These are phyloP conservation scores for Penstemon barbatus DNA, from an alignment of 257 asterid species.

Conservation along the genomic window DNA sequence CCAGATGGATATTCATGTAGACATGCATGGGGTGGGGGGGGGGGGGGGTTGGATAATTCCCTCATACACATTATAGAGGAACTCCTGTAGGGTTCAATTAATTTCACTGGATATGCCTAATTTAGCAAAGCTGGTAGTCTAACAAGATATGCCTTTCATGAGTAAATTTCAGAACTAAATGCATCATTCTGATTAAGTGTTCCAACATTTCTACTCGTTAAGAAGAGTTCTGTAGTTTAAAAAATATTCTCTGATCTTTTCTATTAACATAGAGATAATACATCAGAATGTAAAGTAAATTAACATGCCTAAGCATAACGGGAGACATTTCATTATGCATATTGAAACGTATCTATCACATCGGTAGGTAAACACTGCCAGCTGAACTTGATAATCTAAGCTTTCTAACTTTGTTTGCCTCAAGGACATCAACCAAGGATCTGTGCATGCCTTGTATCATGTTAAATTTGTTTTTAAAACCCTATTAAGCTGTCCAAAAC, in stretches of 20 bases:
- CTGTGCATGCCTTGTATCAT: constrained; percentile 5
- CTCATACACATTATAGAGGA: no score
- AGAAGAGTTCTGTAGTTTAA: neutral
- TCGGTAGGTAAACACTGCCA: neutral
- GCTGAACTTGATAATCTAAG: neutral
- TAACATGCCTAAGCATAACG: neutral
- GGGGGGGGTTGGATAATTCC: no score
- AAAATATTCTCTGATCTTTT: neutral
- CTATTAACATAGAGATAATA: neutral
- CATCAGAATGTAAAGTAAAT: neutral
- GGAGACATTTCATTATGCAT: neutral
- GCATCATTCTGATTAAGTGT: neutral
- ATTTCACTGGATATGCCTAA: no score
- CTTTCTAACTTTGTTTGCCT: neutral
- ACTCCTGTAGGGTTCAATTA: no score
- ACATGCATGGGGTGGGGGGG: no score
- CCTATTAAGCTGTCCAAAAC: neutral
- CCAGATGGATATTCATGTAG: no score
- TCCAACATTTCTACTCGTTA: neutral
- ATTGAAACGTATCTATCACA: neutral
- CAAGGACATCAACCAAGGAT: neutral
- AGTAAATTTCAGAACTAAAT: no score
- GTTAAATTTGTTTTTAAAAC: neutral
- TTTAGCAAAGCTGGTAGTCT: neutral
- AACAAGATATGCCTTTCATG: no score